Conservation (phyloP, 768 basidiomycete species). For the Mrakia hoshinonis region DNA sequence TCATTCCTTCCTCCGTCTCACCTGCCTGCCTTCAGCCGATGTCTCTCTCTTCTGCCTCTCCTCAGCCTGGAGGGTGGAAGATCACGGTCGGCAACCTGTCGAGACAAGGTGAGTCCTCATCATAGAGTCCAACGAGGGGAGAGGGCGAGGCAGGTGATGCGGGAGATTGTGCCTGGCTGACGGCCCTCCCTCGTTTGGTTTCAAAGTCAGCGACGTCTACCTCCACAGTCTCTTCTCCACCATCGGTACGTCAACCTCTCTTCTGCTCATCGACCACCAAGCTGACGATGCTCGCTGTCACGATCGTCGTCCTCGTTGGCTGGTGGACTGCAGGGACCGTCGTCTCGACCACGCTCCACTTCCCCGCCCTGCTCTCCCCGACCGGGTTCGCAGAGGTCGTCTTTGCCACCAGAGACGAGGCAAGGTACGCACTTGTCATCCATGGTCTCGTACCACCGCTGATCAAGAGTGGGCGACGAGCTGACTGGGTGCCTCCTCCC, state of each 20-base stretch:
- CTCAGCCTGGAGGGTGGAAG: conserved; percentile 13
- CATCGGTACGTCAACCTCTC: background rate
- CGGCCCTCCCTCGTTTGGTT: background rate
- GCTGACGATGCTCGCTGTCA: background rate
- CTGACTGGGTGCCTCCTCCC: background rate
- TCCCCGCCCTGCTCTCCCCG: conserved; percentile 4
- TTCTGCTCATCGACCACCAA: background rate
- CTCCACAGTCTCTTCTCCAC: conserved; percentile 13
- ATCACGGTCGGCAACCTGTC: conserved; percentile 21
- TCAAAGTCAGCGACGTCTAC: conserved; percentile 19
- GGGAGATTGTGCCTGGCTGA: conserved; percentile 2
- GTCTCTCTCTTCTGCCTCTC: background rate
- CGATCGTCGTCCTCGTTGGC: background rate
- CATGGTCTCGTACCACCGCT: background rate
- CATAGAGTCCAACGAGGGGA: background rate
- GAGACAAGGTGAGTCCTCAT: conserved; percentile 15
- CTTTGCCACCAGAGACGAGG: conserved; percentile 20
- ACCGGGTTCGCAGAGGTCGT: conserved; percentile 19
- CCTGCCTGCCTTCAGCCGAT: background rate
- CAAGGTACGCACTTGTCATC: background rate
- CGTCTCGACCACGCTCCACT: conserved; percentile 13
- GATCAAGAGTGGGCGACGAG: too few relatives aligned
- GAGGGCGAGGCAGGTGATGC: background rate
- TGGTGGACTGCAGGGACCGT: conserved; percentile 8
- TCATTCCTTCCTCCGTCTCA: background rate